Conservation (phyloP, 805 yeast genomes). For the Candida silvatica region DNA sequence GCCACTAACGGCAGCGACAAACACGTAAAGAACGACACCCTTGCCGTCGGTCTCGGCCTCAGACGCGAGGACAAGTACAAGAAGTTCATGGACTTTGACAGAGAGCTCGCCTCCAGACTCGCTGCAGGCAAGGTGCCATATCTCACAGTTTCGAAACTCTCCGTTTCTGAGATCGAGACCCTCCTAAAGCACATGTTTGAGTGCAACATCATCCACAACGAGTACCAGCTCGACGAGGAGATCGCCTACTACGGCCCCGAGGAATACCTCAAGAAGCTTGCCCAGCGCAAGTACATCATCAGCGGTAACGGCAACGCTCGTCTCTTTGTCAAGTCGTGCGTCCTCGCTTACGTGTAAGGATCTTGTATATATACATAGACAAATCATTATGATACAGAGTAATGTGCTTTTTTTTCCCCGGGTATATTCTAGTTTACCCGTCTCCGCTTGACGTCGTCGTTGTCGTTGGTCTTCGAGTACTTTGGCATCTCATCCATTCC, state of each 20-base stretch:
- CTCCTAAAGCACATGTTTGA: conserved; percentile 33
- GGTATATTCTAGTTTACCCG: not conserved
- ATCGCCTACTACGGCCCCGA: conserved; percentile 9
- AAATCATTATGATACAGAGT: not conserved
- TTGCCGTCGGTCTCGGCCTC: conserved; percentile 42
- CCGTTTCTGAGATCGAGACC: conserved; percentile 34
- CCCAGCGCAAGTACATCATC: conserved; percentile 40
- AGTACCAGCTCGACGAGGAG: conserved; percentile 24
- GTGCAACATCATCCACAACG: conserved; percentile 29
- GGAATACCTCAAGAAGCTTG: conserved; percentile 25
- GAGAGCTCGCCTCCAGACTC: conserved; percentile 42
- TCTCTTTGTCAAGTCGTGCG: conserved; percentile 34
- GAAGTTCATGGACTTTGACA: conserved; percentile 40
- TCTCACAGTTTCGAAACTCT: conserved; percentile 34
- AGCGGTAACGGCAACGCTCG: conserved; percentile 65
- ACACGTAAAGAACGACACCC: conserved; percentile 46
- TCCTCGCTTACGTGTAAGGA: conserved; percentile 24
- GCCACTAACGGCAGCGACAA: conserved; percentile 52
- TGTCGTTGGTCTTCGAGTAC: conserved; percentile 6
- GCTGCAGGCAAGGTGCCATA: conserved; percentile 16
- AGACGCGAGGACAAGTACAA: conserved; percentile 47
- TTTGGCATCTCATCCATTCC: conserved; percentile 29
- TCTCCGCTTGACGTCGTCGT: conserved; percentile 1
- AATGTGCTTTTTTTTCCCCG: not conserved
- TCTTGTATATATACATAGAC: conserved; percentile 6